Percentiles rank a stretch among this genome's conserved stretches.
These are phyloP conservation scores for Allantophomopsis cytisporea DNA, from an alignment of 2,329 filamentous ascomycete genomes.

Conservation along the genomic window DNA sequence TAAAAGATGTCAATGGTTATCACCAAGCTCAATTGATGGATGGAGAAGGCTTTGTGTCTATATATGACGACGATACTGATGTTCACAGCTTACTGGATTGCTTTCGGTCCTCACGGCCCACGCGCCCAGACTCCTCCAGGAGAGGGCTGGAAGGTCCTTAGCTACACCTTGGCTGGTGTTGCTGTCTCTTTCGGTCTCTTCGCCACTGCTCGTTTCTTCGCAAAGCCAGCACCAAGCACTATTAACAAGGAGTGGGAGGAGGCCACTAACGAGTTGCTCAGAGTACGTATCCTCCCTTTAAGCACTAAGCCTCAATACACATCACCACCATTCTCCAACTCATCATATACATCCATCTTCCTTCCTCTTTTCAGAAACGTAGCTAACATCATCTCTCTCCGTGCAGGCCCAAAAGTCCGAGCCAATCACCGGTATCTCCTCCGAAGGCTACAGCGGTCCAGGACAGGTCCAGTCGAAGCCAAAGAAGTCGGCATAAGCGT, in stretches of 20 bases:
- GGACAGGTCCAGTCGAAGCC: conserved; percentile 54
- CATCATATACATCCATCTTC: no score
- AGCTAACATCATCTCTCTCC: neutral
- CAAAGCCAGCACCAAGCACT: conserved; percentile 60
- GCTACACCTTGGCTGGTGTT: conserved; percentile 59
- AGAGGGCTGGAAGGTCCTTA: conserved; percentile 67
- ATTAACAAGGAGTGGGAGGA: conserved; percentile 98
- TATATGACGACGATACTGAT: conserved; percentile 6
- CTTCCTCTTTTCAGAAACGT: no score
- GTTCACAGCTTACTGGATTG: conserved; percentile 90
- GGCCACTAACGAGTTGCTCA: conserved; percentile 85
- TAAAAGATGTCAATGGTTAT: neutral
- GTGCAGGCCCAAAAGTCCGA: conserved; percentile 69
- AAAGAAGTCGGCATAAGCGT: conserved; percentile 7
- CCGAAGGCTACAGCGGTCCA: conserved; percentile 64
- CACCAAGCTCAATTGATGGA: neutral
- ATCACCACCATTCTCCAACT: conserved; percentile 4
- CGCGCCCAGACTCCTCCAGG: conserved; percentile 73
- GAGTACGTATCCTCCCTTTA: conserved; percentile 40
- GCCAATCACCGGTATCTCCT: conserved; percentile 72
- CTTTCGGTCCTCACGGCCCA: conserved; percentile 92
- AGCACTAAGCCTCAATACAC: neutral
- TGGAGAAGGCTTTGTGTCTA: no score
- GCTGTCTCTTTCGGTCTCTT: conserved; percentile 59
- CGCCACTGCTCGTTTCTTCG: conserved; percentile 55